These are phyloP conservation scores for Parascedosporium putredinis DNA, from an alignment of 2,329 filamentous ascomycete genomes.

Conservation along the genomic window DNA sequence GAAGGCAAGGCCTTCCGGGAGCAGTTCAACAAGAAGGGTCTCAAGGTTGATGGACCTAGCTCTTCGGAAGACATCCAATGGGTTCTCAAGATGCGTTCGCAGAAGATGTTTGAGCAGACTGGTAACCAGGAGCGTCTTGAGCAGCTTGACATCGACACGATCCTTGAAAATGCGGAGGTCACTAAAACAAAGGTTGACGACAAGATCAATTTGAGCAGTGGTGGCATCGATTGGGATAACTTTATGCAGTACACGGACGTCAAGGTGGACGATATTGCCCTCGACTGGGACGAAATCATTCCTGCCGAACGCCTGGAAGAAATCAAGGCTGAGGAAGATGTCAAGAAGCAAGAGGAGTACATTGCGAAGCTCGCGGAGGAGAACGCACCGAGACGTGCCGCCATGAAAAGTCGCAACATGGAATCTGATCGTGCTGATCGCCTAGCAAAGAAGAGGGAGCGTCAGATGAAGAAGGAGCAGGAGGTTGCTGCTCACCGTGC, in stretches of 20 bases:
- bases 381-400: conserved; percentile 68
- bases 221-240: conserved; percentile 75
- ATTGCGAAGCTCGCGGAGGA: conserved; percentile 74
- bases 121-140: conserved; percentile 95
- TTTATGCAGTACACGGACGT: conserved; percentile 98
- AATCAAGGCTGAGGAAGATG: conserved; percentile 82
- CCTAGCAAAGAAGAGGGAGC: conserved; percentile 54
- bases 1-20: conserved; percentile 72
- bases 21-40: conserved; percentile 68
- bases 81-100: conserved; percentile 94
- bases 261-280: conserved; percentile 68
- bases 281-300: conserved; percentile 98
- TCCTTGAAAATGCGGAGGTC: conserved; percentile 92
- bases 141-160: conserved; percentile 93
- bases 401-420: conserved; percentile 45
- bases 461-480: conserved; percentile 58
- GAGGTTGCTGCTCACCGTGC: conserved; percentile 65
- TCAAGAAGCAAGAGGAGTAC: conserved; percentile 72
- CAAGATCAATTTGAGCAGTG: conserved; percentile 82
- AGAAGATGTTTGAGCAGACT: conserved; percentile 97
- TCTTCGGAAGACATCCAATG: conserved; percentile 92
- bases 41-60: conserved; percentile 68
- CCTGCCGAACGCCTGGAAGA: conserved; percentile 83
- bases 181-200: conserved; percentile 94
- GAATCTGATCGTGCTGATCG: conserved; percentile 55